Conservation (phyloP, 2,329 filamentous ascomycete genomes). For the Fusarium piperis region DNA sequence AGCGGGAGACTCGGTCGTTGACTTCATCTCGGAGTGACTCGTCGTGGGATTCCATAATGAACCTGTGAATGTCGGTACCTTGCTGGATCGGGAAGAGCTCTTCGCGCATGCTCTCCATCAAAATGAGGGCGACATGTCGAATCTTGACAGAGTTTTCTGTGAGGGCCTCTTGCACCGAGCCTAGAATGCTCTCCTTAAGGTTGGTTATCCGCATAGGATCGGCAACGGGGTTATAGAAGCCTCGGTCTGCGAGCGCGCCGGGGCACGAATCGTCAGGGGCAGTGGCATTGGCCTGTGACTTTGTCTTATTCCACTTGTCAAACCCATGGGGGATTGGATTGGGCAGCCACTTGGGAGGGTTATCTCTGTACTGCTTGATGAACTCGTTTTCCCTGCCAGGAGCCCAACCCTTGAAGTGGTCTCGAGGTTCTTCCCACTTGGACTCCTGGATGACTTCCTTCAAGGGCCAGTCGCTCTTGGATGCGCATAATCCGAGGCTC, state of each 20-base stretch:
- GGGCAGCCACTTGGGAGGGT: conserved; percentile 43
- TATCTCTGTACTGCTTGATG: conserved; percentile 36
- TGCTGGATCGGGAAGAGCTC: conserved; percentile 57
- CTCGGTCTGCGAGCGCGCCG: conserved; percentile 19
- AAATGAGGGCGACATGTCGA: conserved; percentile 54
- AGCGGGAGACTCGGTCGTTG: conserved; percentile 36
- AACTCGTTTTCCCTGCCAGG: conserved; percentile 40
- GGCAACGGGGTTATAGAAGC: conserved; percentile 47
- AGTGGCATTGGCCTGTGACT: conserved; percentile 40
- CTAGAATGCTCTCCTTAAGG: conserved; percentile 45
- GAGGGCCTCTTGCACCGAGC: conserved; percentile 39
- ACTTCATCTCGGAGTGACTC: conserved; percentile 45
- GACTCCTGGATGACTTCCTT: conserved; percentile 37
- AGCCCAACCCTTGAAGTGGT: conserved; percentile 48
- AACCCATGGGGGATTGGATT: conserved; percentile 40
- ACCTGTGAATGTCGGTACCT: conserved; percentile 49
- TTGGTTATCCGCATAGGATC: conserved; percentile 55
- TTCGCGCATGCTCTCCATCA: conserved; percentile 56
- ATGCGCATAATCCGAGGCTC: conserved; percentile 32
- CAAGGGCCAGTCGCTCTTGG: conserved; percentile 42
- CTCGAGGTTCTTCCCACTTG: conserved; percentile 39
- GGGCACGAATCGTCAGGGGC: conserved; percentile 22
- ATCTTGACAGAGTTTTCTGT: conserved; percentile 47
- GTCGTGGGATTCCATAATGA: conserved; percentile 44
- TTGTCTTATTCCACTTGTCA: conserved; percentile 39